phyloP scores from a whole-genome alignment of 768 basidiomycete species.

The Lyophyllum decastes region DNA sequence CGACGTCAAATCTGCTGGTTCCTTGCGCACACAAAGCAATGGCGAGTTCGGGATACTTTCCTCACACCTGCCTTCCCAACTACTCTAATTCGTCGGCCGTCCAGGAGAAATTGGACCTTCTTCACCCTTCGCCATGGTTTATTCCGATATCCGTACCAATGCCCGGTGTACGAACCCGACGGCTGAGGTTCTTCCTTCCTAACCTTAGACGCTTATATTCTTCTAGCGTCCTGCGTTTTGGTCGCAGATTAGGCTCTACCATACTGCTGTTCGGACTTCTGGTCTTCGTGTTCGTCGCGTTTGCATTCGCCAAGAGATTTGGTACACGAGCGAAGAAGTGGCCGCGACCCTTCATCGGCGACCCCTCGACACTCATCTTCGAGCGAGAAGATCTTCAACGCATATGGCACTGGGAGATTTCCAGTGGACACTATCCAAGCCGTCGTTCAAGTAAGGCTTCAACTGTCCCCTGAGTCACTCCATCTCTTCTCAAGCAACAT shows the following conservation, averaged over 20 bases:
- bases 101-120: constrained; percentile 64
- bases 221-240: constrained; percentile 55
- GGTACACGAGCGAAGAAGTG: constrained; percentile 63
- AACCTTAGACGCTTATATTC: constrained; percentile 65
- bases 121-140: constrained; percentile 55
- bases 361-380: constrained; percentile 74
- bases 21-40: background rate
- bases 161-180: constrained; percentile 57
- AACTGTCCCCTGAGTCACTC: background rate
- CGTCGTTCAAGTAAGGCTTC: constrained; percentile 63
- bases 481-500: constrained; percentile 12
- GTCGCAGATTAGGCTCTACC: constrained; percentile 56
- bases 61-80: constrained; percentile 25
- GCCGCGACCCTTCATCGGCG: constrained; percentile 55
- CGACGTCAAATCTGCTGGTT: too few species aligned
- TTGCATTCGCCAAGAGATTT: constrained; percentile 63
- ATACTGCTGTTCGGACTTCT: constrained; percentile 44
- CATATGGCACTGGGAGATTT: constrained; percentile 96
- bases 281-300: constrained; percentile 49
- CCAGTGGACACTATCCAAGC: constrained; percentile 93
- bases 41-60: constrained; percentile 4
- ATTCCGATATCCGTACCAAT: constrained; percentile 59
- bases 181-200: constrained; percentile 57
- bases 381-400: constrained; percentile 77
- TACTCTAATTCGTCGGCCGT: constrained; percentile 45